Percentiles rank a stretch among this genome's conserved stretches.
These are phyloP conservation scores for Hericium erinaceus DNA, from an alignment of 768 basidiomycete species.

Conservation along the genomic window DNA sequence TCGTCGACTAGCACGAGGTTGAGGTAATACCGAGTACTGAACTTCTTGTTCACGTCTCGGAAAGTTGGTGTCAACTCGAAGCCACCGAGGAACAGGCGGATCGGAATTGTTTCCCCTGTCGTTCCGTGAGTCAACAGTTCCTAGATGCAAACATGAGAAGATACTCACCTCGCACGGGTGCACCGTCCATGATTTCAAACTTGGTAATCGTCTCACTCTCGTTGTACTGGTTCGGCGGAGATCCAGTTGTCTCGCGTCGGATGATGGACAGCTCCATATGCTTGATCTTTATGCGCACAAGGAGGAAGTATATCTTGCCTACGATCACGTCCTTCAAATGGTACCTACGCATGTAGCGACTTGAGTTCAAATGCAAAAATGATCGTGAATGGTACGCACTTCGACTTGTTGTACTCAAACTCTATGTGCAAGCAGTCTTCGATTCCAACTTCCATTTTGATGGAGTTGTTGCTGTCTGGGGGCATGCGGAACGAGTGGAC, in stretches of 20 bases:
- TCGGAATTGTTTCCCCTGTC: constrained; percentile 96
- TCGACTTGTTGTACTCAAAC: constrained; percentile 99
- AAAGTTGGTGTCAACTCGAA: constrained; percentile 99
- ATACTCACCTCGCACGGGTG: constrained; percentile 80
- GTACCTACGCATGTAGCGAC: constrained; percentile 47
- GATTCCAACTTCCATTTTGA: constrained; percentile 99
- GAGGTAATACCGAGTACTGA: constrained; percentile 93
- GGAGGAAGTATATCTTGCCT: constrained; percentile 97
- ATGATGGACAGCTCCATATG: constrained; percentile 99
- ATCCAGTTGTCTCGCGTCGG: constrained; percentile 91
- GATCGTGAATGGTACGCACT: constrained; percentile 43
- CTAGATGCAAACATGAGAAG: neutral
- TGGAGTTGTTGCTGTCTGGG: constrained; percentile 93
- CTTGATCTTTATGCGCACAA: constrained; percentile 98
- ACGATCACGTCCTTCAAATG: constrained; percentile 99
- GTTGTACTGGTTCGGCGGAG: constrained; percentile 98
- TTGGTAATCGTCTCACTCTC: constrained; percentile 99
- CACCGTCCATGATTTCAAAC: constrained; percentile 99
- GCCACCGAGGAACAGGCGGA: constrained; percentile 93
- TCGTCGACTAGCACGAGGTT: constrained; percentile 97
- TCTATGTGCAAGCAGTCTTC: constrained; percentile 99
- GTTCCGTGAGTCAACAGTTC: neutral
- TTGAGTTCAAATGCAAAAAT: neutral
- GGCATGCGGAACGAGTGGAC: constrained; percentile 99
- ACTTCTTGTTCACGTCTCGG: constrained; percentile 99